phyloP scores from a whole-genome alignment of 192 early-diverging fungal genomes.

The Piromyces finnis region DNA sequence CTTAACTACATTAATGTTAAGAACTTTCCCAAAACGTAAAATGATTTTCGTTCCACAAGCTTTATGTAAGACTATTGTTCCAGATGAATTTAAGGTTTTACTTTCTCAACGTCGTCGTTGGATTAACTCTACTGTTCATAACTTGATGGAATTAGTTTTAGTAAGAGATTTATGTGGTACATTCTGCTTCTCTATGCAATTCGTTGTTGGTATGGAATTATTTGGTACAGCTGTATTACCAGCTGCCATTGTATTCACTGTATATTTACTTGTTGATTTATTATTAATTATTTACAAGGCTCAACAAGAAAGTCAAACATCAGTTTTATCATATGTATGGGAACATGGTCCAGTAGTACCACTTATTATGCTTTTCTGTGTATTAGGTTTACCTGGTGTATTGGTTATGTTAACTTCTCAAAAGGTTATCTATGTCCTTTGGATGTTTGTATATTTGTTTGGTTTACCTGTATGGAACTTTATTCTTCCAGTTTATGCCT shows the following conservation, averaged over 20 bases:
- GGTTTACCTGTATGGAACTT: conserved; percentile 75
- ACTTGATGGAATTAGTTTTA: conserved; percentile 63
- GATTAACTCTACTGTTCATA: conserved; percentile 93
- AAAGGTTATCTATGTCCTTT: conserved; percentile 65
- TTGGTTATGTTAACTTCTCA: conserved; percentile 44
- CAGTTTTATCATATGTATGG: neutral
- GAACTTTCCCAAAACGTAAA: conserved; percentile 82
- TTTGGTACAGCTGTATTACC: neutral
- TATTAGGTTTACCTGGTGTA: conserved; percentile 1
- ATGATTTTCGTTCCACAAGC: conserved; percentile 89
- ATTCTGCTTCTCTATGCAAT: conserved; percentile 67
- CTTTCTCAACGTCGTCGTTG: conserved; percentile 76
- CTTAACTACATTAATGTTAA: conserved; percentile 84
- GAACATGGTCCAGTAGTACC: neutral
- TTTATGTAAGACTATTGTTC: conserved; percentile 81
- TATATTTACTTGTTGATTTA: neutral
- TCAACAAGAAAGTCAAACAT: neutral
- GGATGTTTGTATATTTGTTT: conserved; percentile 68
- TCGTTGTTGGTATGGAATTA: neutral
- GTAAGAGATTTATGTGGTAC: conserved; percentile 74
- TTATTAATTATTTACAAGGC: neutral
- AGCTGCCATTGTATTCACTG: neutral
- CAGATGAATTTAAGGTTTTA: conserved; percentile 65
- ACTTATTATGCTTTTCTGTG: neutral
- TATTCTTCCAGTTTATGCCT: conserved; percentile 77